phyloP scores from a whole-genome alignment of 2,329 filamentous ascomycete species.

The Fusarium brevicatenulatum region DNA sequence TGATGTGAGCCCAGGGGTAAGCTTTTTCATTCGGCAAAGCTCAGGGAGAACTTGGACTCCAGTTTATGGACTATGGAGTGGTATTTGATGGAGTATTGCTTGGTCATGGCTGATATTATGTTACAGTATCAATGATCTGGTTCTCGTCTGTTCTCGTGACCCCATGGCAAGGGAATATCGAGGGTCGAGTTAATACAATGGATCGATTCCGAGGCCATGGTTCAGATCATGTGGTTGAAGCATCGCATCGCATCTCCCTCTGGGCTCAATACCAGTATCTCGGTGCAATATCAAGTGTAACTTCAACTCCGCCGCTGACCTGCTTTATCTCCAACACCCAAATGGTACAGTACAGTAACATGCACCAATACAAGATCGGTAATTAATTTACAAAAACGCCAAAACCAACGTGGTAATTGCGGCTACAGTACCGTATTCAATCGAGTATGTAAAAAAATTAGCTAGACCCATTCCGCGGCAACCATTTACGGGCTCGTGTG shows the following conservation, averaged over 20 bases:
- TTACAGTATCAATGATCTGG: slow-evolving; percentile 3
- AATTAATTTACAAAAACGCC: background rate
- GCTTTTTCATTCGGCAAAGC: slow-evolving; percentile 3
- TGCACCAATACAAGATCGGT: background rate
- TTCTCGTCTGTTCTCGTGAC: slow-evolving; percentile 22
- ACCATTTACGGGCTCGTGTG: slow-evolving; percentile 8
- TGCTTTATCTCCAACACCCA: slow-evolving; percentile 10
- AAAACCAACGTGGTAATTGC: background rate
- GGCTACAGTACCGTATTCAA: background rate
- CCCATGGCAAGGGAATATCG: background rate
- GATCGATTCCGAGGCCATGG: slow-evolving; percentile 16
- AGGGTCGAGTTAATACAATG: slow-evolving; percentile 14
- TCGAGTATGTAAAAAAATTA: slow-evolving; percentile 9
- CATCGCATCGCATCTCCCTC: background rate
- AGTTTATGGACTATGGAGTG: no score
- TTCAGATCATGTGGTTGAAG: slow-evolving; percentile 9
- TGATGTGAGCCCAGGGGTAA: slow-evolving; percentile 8
- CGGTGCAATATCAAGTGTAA: background rate
- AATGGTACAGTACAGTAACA: background rate
- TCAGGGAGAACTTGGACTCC: background rate
- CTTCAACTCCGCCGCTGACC: background rate
- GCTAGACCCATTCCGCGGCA: slow-evolving; percentile 16
- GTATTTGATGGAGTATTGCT: background rate
- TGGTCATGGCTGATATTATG: slow-evolving; percentile 21
- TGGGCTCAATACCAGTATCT: background rate